phyloP scores from a whole-genome alignment of 2,329 filamentous ascomycete genomes.

The Aaosphaeria pasadenensis region DNA sequence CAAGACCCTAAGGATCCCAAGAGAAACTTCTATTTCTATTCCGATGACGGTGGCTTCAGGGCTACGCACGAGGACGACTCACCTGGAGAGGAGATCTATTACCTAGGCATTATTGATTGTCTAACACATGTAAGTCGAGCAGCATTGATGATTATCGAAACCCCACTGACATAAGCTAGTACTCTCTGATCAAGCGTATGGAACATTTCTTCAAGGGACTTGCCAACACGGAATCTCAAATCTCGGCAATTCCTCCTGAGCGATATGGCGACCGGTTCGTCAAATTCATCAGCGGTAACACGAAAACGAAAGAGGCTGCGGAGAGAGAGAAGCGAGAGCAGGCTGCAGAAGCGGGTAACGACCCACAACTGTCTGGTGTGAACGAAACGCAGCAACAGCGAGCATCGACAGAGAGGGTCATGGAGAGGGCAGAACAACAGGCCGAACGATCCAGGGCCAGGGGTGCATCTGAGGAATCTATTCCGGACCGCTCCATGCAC shows the following conservation, averaged over 20 bases:
- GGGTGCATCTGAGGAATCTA: slow-evolving; percentile 50
- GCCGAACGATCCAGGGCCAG: slow-evolving; percentile 56
- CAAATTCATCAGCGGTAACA: slow-evolving; percentile 85
- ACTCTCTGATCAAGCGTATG: slow-evolving; percentile 88
- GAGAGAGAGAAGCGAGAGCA: slow-evolving; percentile 51
- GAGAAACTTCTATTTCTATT: slow-evolving; percentile 81
- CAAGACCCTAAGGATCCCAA: slow-evolving; percentile 58
- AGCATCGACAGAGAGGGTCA: slow-evolving; percentile 50
- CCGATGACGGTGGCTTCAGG: slow-evolving; percentile 87
- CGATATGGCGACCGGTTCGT: slow-evolving; percentile 93
- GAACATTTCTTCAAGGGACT: slow-evolving; percentile 98
- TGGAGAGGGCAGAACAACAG: slow-evolving; percentile 60
- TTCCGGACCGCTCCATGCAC: slow-evolving; percentile 61
- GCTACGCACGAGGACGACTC: slow-evolving; percentile 88
- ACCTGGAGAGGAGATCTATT: slow-evolving; percentile 90
- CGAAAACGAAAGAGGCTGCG: slow-evolving; percentile 84
- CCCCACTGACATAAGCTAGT: slow-evolving; percentile 53
- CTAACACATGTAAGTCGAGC: slow-evolving; percentile 78
- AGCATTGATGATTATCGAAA: slow-evolving; percentile 16
- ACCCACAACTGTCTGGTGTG: slow-evolving; percentile 38
- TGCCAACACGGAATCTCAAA: slow-evolving; percentile 76
- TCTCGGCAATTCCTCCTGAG: slow-evolving; percentile 86
- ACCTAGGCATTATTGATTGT: slow-evolving; percentile 97
- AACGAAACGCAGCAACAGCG: slow-evolving; percentile 28
- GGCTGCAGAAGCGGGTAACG: slow-evolving; percentile 26